Evolutionary conservation across 192 early-diverging fungal genomes (phyloP), one percentile per base, ranked within the genome.

Genomic region (Chytriomyces sp.): DNA sequence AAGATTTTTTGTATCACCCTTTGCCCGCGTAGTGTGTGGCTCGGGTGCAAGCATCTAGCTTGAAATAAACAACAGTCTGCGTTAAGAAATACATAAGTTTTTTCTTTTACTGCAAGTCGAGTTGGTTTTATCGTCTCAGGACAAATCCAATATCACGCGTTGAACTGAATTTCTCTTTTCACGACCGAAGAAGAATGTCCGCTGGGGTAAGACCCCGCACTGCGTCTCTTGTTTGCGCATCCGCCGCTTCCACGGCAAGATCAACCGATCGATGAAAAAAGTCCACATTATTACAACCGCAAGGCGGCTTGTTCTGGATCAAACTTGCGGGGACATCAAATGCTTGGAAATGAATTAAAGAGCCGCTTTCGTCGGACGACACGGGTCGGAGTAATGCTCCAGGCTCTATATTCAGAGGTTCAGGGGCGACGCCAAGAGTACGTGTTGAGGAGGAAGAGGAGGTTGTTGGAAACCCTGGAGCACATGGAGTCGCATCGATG

Each of bases 231-330:
- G 60, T 57, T 45, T 77, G 67, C 18, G 0, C 28, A 7, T 64
- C 63, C 3, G 76, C 69, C 5, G 53, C 69, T 8, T 46, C 28
- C 11, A 82, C 77, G 46, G 77, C 81, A 2, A 71, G 73, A 67
- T 82, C 81, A 16, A 82, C 60, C 0, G 81, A 69, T 16, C 28
- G 18, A 60, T 82, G 74, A 53, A 82, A 79, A 49, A 49, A 73
- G 20, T 73, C 13, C 16, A 73, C 18, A 9, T 9, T 44, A 13
- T 69, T 57, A 13, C 13, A 57, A n/a, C 49, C 48, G 45, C 65
- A 16, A 64, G 9, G 28, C 23, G 23, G 2, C 13, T n/a, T n/a
- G 11, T 45, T 9, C 8, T 13, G 20, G 28, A 43, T 5, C 28
- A 11, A 16, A 48, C 28, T 16, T 11, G 11, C 18, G 45, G 18